A percentile compares a stretch with the other conserved stretches of the same genome.
These are phyloP conservation scores for Clarireedia monteithiana DNA, from an alignment of 2,329 filamentous ascomycete genomes.

Conservation along the genomic window DNA sequence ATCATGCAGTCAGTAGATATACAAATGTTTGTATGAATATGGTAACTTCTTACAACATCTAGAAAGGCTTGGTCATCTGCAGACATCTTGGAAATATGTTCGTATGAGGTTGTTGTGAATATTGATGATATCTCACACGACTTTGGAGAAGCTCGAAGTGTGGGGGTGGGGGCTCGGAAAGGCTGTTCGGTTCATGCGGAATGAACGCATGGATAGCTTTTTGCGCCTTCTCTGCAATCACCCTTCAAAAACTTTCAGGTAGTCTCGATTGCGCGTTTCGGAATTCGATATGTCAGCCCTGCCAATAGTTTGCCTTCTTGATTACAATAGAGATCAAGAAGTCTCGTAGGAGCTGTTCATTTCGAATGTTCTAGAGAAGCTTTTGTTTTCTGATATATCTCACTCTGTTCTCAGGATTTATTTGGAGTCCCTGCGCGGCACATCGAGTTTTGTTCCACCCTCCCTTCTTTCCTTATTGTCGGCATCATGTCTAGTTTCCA, in stretches of 20 bases:
- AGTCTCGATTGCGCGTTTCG: not conserved
- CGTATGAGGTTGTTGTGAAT: not conserved
- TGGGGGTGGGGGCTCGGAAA: not conserved
- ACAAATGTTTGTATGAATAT: not conserved
- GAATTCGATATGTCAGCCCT: not conserved
- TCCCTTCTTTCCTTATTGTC: not conserved
- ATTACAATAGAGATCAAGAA: not conserved
- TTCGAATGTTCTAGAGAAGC: not conserved
- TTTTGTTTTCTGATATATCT: not conserved
- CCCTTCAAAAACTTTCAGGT: not conserved
- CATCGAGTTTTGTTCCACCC: not conserved
- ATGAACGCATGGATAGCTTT: no score
- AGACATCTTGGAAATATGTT: constrained; percentile 51
- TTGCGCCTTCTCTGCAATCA: no score
- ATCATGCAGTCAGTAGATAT: not conserved
- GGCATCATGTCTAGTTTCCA: constrained; percentile 11
- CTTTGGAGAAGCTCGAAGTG: not conserved
- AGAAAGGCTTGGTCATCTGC: constrained; percentile 72
- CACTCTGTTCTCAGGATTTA: not conserved
- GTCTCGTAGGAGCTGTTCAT: not conserved
- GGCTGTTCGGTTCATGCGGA: no score
- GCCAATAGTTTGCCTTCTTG: not conserved
- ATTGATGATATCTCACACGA: not conserved
- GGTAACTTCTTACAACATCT: constrained; percentile 55
- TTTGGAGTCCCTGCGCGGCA: not conserved